Percentiles rank a stretch among this genome's conserved stretches.
Evolutionary conservation across 75 land plant species (phyloP).

Genomic region (Cryptomeria japonica): DNA sequence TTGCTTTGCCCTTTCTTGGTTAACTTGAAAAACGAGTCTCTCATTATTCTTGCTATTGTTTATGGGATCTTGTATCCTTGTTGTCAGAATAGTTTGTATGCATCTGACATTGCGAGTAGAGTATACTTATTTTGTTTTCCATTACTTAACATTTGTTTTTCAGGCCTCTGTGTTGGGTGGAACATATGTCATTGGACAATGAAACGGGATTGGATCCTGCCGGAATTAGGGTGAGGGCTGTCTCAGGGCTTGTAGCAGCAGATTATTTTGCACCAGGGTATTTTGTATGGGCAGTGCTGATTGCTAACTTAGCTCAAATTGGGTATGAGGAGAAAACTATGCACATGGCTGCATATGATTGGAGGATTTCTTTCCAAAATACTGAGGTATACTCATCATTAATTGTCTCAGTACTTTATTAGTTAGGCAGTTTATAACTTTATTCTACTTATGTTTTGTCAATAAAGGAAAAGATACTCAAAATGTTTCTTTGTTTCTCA

Average conservation of each 20-base stretch:
- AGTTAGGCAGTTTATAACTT: neutral
- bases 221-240: conserved; percentile 72
- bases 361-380: conserved; percentile 84
- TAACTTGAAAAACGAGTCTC: neutral
- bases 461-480: neutral
- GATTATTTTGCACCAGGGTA: conserved; percentile 85
- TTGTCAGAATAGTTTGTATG: neutral
- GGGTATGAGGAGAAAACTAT: conserved; percentile 80
- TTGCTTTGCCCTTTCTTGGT: neutral
- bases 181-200: conserved; percentile 76
- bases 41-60: neutral
- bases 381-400: conserved; percentile 55
- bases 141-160: neutral
- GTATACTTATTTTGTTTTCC: neutral
- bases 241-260: conserved; percentile 85
- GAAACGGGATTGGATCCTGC: conserved; percentile 80
- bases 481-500: neutral
- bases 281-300: conserved; percentile 87
- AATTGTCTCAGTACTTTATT: conserved; percentile 1
- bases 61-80: neutral
- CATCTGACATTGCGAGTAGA: neutral
- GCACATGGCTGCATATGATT: conserved; percentile 87
- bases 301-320: conserved; percentile 73
- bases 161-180: conserved; percentile 86
- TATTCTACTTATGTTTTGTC: neutral